Conservation (phyloP, 805 yeast genomes). For the Scheffersomyces stipitis region DNA sequence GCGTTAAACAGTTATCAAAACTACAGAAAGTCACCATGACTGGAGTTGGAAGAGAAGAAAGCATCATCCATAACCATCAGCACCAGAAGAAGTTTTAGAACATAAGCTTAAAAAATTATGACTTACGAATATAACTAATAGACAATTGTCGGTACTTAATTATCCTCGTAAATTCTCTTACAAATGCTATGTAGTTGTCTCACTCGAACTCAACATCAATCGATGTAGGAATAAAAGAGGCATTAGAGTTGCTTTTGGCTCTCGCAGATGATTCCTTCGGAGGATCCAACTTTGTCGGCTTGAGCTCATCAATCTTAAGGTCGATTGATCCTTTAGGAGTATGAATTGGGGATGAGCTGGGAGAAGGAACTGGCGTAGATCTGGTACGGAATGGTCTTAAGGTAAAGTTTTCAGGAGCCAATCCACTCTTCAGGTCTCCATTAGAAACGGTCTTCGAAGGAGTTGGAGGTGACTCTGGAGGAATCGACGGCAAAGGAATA, state of each 20-base stretch:
- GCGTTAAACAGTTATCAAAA: constrained; percentile 57
- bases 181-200: constrained; percentile 2
- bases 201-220: constrained; percentile 31
- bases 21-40: constrained; percentile 76
- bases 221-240: constrained; percentile 20
- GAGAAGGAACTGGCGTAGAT: constrained; percentile 41
- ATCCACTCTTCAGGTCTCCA: constrained; percentile 1
- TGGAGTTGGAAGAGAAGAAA: constrained; percentile 25
- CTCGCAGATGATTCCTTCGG: constrained; percentile 5
- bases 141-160: constrained; percentile 2
- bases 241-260: constrained; percentile 20
- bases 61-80: background rate
- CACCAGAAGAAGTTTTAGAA: no score
- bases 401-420: constrained; percentile 28
- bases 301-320: constrained; percentile 6
- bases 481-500: constrained; percentile 11
- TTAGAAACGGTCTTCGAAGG: constrained; percentile 4
- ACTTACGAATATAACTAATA: no score
- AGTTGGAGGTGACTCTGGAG: constrained; percentile 12
- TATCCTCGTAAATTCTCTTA: constrained; percentile 1
- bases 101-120: no score
- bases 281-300: constrained; percentile 3
- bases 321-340: constrained; percentile 14
- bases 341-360: constrained; percentile 36
- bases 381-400: constrained; percentile 44